phyloP scores from a whole-genome alignment of 2,329 filamentous ascomycete species.

The Corniculantispora saksenae region DNA sequence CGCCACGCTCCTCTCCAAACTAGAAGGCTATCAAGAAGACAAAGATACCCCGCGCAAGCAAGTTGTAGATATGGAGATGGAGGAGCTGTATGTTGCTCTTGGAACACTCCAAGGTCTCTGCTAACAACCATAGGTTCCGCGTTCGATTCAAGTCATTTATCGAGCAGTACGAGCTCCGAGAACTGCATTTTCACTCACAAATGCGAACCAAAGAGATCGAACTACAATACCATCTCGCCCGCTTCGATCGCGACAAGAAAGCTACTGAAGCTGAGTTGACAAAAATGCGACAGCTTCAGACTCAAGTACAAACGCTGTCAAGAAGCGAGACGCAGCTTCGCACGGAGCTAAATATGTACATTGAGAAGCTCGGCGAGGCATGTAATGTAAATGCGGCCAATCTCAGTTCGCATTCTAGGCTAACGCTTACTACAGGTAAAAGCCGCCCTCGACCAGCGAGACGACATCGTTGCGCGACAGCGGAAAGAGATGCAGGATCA shows the following conservation, averaged over 20 bases:
- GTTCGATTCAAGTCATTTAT: conserved; percentile 90
- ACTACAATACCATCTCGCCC: conserved; percentile 86
- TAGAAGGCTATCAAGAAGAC: conserved; percentile 85
- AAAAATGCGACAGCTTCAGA: conserved; percentile 81
- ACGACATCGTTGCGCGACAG: conserved; percentile 8
- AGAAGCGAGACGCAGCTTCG: conserved; percentile 93
- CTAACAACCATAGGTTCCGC: conserved; percentile 64
- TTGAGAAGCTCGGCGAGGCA: conserved; percentile 99
- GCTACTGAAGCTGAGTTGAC: conserved; percentile 77
- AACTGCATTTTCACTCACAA: conserved; percentile 88
- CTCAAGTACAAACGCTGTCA: conserved; percentile 91
- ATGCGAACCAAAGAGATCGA: conserved; percentile 95
- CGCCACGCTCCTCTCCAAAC: conserved; percentile 75
- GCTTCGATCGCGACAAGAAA: conserved; percentile 88
- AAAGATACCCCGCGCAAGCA: conserved; percentile 81
- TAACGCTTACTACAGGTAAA: conserved; percentile 26
- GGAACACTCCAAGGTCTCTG: too few species aligned
- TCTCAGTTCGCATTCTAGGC: background rate
- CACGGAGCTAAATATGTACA: conserved; percentile 96
- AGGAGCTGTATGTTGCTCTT: conserved; percentile 70
- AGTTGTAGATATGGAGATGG: conserved; percentile 81
- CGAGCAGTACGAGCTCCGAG: conserved; percentile 94
- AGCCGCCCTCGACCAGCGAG: conserved; percentile 15
- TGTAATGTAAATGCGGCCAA: conserved; percentile 19
- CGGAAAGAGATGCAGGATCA: conserved; percentile 99